Evolutionary conservation across 495 filamentous ascomycete genomes (phyloP).

Genomic region (Xylaria venustula): DNA sequence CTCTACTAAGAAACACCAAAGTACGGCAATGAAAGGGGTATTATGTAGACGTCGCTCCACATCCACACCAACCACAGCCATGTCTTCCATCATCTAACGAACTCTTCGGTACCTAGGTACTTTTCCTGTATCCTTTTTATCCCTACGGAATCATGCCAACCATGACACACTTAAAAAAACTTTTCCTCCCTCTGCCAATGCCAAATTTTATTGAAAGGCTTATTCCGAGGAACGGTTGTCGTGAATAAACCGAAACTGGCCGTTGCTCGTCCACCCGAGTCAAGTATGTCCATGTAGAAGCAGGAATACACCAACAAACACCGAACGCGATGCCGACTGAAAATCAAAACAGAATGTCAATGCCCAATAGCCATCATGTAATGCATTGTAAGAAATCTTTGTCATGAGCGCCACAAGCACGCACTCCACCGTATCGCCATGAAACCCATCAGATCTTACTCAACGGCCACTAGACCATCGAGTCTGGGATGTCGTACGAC

Average conservation of each 20-base stretch:
- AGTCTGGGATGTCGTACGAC: constrained; percentile 18
- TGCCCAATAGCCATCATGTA: constrained; percentile 16
- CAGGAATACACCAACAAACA: constrained; percentile 29
- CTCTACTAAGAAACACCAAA: constrained; percentile 1
- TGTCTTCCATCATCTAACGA: constrained; percentile 22
- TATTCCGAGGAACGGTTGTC: background rate
- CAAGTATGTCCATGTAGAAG: constrained; percentile 27
- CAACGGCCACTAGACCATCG: constrained; percentile 29
- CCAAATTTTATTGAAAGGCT: background rate
- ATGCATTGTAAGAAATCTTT: constrained; percentile 21
- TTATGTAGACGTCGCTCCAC: constrained; percentile 21
- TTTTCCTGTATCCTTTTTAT: constrained; percentile 14
- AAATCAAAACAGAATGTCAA: constrained; percentile 18
- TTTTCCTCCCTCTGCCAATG: constrained; percentile 7
- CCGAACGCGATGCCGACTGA: constrained; percentile 33
- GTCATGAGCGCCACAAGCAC: background rate
- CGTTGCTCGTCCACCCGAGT: constrained; percentile 7
- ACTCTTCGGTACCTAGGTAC: constrained; percentile 15
- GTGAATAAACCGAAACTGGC: background rate
- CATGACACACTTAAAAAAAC: constrained; percentile 4
- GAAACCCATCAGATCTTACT: constrained; percentile 9
- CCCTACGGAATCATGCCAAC: constrained; percentile 6
- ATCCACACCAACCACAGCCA: constrained; percentile 18
- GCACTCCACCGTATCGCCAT: constrained; percentile 17
- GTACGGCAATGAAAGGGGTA: constrained; percentile 21